Percentiles rank a stretch among this genome's conserved stretches.
phyloP scores from a whole-genome alignment of 163 green algal genomes.

The Scenedesmus sp. region DNA sequence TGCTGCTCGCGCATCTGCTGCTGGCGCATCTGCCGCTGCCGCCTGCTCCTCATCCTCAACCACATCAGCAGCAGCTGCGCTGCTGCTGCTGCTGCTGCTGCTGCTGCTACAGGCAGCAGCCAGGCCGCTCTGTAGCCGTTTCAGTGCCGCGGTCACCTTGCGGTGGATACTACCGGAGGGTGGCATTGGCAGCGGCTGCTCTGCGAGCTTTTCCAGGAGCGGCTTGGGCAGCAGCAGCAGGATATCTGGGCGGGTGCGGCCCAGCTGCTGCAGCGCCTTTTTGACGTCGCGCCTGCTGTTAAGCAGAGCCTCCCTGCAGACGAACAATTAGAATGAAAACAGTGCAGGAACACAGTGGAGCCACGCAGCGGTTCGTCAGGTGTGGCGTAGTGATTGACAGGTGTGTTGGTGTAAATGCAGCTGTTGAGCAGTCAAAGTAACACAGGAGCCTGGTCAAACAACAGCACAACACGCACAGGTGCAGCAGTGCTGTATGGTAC shows the following conservation, averaged over 20 bases:
- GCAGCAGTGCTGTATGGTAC: too few relatives aligned
- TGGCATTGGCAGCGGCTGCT: background rate
- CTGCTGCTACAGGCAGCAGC: background rate
- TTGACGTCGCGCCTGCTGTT: slow-evolving; percentile 25
- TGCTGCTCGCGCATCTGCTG: background rate
- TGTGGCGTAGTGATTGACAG: too few relatives aligned
- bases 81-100: too few relatives aligned
- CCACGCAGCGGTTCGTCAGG: too few relatives aligned
- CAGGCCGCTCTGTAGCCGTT: background rate
- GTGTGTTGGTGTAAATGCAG: too few relatives aligned
- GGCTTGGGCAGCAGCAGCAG: slow-evolving; percentile 11
- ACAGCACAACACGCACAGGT: too few relatives aligned
- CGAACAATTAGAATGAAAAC: background rate
- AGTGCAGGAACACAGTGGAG: too few relatives aligned
- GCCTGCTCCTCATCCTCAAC: background rate
- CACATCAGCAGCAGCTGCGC: background rate
- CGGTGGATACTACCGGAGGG: background rate
- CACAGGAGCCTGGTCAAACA: too few relatives aligned
- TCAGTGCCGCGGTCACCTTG: background rate
- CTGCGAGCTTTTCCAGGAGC: background rate
- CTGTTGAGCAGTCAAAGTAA: background rate
- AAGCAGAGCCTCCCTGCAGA: background rate
- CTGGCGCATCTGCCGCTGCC: background rate
- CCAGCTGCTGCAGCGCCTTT: slow-evolving; percentile 30
- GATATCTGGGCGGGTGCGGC: slow-evolving; percentile 20